These are phyloP conservation scores for Chaetomium sp. DNA, from an alignment of 2,329 filamentous ascomycete genomes.

Conservation along the genomic window DNA sequence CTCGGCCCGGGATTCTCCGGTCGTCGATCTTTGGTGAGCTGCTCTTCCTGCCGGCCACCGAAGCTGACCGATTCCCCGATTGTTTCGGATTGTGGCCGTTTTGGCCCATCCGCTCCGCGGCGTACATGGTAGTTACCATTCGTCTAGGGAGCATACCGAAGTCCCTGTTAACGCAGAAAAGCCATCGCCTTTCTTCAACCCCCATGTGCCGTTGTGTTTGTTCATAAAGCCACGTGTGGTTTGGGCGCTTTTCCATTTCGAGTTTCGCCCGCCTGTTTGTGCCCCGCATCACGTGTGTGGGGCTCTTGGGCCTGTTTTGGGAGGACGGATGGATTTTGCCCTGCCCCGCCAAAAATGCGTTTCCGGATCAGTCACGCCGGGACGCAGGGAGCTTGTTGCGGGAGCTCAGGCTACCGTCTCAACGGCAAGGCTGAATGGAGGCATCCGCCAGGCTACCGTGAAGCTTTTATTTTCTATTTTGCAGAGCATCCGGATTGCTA, in stretches of 20 bases:
- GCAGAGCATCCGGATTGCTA: no score
- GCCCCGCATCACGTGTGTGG: conserved; percentile 9
- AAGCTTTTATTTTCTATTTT: no score
- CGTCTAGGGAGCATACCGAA: no score
- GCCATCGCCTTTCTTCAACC: no score
- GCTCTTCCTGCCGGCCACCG: no score
- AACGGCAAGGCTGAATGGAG: background rate
- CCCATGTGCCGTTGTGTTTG: no score
- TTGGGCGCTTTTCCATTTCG: background rate
- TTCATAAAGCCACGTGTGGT: background rate
- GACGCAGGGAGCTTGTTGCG: background rate
- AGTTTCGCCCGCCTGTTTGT: background rate
- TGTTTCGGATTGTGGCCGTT: no score
- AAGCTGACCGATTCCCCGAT: no score
- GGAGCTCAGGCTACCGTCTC: background rate
- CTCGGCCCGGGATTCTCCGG: background rate
- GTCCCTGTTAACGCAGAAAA: no score
- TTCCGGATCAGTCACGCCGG: conserved; percentile 10
- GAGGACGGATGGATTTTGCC: background rate
- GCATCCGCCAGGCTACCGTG: background rate
- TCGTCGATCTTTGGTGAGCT: background rate
- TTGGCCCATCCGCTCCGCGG: no score
- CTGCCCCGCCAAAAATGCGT: background rate
- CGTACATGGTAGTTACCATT: no score
- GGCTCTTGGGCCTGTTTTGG: background rate